phyloP scores from a whole-genome alignment of 2,329 filamentous ascomycete species.

The Talaromyces rugulosus region DNA sequence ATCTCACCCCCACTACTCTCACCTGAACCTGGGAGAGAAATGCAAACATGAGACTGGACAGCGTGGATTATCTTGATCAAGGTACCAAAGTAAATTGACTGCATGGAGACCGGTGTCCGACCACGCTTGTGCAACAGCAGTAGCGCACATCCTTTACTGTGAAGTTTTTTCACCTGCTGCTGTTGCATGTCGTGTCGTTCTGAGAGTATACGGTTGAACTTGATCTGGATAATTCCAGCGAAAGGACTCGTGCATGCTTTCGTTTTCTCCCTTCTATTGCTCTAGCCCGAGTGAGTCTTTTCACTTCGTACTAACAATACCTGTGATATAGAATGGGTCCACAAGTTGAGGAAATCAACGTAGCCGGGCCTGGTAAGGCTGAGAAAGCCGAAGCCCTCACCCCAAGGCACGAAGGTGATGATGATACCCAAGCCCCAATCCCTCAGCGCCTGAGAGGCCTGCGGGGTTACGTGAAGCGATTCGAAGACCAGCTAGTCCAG shows the following conservation, averaged over 20 bases:
- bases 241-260: constrained; percentile 40
- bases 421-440: constrained; percentile 5
- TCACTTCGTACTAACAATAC: constrained; percentile 17
- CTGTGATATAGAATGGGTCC: constrained; percentile 26
- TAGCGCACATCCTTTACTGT: neutral
- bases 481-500: constrained; percentile 38
- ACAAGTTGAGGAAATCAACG: constrained; percentile 24
- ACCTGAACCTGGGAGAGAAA: constrained; percentile 11
- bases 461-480: constrained; percentile 26
- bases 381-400: constrained; percentile 11
- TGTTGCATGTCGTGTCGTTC: constrained; percentile 24
- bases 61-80: constrained; percentile 37
- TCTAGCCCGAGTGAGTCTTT: neutral
- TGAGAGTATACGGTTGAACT: constrained; percentile 44
- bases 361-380: constrained; percentile 24
- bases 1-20: constrained; percentile 12
- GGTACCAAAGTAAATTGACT: constrained; percentile 34
- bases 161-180: neutral
- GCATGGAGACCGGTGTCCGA: constrained; percentile 42
- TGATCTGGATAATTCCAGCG: constrained; percentile 44
- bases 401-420: constrained; percentile 5
- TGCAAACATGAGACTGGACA: constrained; percentile 37
- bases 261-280: constrained; percentile 12
- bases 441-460: constrained; percentile 27
- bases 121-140: constrained; percentile 12